Base-by-base conservation (phyloP, 2,329 filamentous ascomycete genomes). In the Fusarium piperis region DNA sequence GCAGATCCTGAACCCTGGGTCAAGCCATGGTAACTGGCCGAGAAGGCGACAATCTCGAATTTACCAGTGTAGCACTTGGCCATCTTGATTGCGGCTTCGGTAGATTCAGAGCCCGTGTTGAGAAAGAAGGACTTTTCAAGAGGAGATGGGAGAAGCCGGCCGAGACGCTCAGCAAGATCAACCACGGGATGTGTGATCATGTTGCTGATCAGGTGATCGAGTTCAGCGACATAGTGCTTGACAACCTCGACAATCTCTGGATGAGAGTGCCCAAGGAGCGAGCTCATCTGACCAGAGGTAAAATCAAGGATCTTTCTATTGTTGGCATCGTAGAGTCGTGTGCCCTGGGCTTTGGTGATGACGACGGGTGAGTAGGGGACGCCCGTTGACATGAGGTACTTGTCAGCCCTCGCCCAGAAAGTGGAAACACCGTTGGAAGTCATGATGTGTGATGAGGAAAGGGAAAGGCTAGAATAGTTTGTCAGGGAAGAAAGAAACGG, bases 1-100 rank as follows among this genome's bases (percentile, higher is more conserved):
- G 88, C 86, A 1, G 83, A 83, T 0, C 83, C 80, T 0, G 89
- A 83, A 4, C 82, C 86, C 6, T 82, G 82, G 0, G 89, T 91
- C 66, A 91, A 80, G 23, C 90, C 90, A 78, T 92, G 89, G 79
- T 86, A 92, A 63, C 86, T 88, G 1, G 85, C 85, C 1, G 83
- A 83, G 59, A 92, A 81, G 0, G 83, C 90, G 4, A 92, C 87
- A 59, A 92, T 85, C 76, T 92, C 90, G 70, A 89, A 91, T 41
- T 88, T 90, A 3, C 89, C 88, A 0, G 89, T 92, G 72, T 87
- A 88, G 32, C 83, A 79, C 76, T 92, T 92, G 4, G 90, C 90
- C 73, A 92, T 84, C 62, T 89, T 88, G 67, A 91, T 90, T 1
- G 89, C 89, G 6, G 88, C 89, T 70, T 92, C 90, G 53, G 82